Base-by-base conservation (phyloP, 495 filamentous ascomycete genomes). In the Xylaria scruposa region DNA sequence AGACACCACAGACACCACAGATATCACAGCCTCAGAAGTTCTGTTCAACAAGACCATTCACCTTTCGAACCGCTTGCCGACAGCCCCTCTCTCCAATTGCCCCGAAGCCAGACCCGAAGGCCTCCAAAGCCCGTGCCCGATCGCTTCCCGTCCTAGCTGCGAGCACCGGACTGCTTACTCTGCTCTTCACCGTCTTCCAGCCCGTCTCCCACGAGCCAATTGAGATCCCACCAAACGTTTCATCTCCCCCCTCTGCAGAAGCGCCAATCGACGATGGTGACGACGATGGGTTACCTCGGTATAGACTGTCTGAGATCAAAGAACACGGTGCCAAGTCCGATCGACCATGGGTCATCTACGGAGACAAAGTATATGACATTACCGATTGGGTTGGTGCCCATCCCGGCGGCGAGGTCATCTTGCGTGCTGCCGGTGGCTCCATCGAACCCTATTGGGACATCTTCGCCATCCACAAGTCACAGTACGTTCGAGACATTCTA, bases 371-470 rank as follows among this genome's bases (percentile, higher is more conserved):
- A 9, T 90, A 89, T 80, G 83, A 90, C 70, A 90, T 90, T 58
- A 90, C 88, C 12, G 83, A 87, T 36, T 90, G 86, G 85, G 73
- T 90, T 1, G 76, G 80, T 4, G 85, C 81, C n/a, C 88, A 90
- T 71, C 88, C 88, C 0, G 88, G 88, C 26, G 88, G 88, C 4
- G 86, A 88, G 56, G 85, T 90, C 3, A 90, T 90, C 68, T 80
- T 90, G 15, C 83, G 86, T 19, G 88, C 88, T 3, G 86, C 83
- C 2, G 88, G 88, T 24, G 85, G 83, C 49, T 82, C 80, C 65
- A 82, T 90, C 33, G 88, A 90, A 58, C 88, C 85, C 1, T 90
- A 90, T 77, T 90, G 88, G 88, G 80, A 90, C 46, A 90, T 90
- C 58, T 90, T 90, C 63, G 82, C 83, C 53, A 89, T 90, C 59